Evolutionary conservation across 192 early-diverging fungal species (phyloP).

Genomic region (Linderina pennispora): DNA sequence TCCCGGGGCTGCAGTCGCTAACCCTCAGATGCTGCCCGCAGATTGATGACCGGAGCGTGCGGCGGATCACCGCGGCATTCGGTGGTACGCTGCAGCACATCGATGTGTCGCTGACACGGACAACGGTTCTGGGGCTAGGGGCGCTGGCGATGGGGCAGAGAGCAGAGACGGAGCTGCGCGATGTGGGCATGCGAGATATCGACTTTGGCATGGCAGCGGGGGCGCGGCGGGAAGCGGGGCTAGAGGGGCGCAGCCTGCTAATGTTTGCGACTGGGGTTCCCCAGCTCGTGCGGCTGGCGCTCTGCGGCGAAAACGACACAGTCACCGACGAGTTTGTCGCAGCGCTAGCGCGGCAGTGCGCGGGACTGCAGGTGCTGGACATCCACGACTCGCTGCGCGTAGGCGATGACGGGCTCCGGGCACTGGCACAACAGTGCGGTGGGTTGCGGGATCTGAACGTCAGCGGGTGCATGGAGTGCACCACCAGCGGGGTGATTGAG

Average conservation of each 20-base stretch:
- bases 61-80: constrained; percentile 16
- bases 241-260: neutral
- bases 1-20: constrained; percentile 20
- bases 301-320: constrained; percentile 20
- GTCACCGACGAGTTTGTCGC: constrained; percentile 17
- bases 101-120: constrained; percentile 4
- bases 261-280: constrained; percentile 7
- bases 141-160: neutral
- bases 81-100: constrained; percentile 8
- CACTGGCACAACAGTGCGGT: constrained; percentile 16
- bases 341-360: constrained; percentile 9
- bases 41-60: constrained; percentile 7
- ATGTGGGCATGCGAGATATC: constrained; percentile 5
- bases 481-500: constrained; percentile 13
- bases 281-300: constrained; percentile 9
- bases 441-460: constrained; percentile 12
- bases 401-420: constrained; percentile 4
- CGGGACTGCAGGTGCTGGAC: constrained; percentile 6
- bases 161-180: constrained; percentile 1
- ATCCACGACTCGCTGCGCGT: constrained; percentile 19
- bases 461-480: constrained; percentile 17
- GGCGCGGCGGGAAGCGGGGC: neutral
- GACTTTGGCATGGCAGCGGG: constrained; percentile 1
- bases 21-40: constrained; percentile 7
- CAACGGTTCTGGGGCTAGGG: neutral